phyloP scores from a whole-genome alignment of 73 alveolate genomes.

The Stentor coeruleus region DNA sequence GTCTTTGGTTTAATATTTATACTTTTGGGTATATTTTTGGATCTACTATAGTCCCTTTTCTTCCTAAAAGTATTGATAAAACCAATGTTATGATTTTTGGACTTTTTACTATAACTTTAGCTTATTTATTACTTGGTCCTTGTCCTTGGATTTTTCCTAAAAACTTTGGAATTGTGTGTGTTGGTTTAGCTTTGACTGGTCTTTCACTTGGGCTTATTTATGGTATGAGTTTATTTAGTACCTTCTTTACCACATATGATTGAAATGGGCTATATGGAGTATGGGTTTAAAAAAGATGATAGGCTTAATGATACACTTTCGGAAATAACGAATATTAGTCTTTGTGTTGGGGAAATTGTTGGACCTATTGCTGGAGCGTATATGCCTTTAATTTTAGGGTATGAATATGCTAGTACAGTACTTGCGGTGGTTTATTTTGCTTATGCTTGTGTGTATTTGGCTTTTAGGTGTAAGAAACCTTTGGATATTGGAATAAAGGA shows the following conservation, averaged over 20 bases:
- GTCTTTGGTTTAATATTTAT: background rate
- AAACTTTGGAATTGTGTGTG: background rate
- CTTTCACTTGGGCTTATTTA: background rate
- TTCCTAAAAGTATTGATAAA: background rate
- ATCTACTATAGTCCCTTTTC: background rate
- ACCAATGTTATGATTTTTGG: background rate
- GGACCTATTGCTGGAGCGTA: background rate
- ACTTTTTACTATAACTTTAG: background rate
- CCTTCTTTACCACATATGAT: background rate
- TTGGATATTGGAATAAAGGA: no score
- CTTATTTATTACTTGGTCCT: background rate
- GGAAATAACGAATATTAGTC: background rate
- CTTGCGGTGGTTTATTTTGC: no score
- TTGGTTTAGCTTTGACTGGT: background rate
- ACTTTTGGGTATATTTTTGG: background rate
- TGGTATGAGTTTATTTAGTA: background rate
- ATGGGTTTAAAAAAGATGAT: background rate
- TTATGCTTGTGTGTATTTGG: no score
- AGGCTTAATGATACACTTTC: background rate
- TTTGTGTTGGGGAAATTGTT: background rate
- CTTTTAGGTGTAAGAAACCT: no score
- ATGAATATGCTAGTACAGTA: no score
- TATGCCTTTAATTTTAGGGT: no score
- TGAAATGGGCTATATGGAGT: background rate
- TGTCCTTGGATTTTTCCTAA: background rate